These are phyloP conservation scores for Colletotrichum costaricense DNA, from an alignment of 2,329 filamentous ascomycete genomes.

Conservation along the genomic window DNA sequence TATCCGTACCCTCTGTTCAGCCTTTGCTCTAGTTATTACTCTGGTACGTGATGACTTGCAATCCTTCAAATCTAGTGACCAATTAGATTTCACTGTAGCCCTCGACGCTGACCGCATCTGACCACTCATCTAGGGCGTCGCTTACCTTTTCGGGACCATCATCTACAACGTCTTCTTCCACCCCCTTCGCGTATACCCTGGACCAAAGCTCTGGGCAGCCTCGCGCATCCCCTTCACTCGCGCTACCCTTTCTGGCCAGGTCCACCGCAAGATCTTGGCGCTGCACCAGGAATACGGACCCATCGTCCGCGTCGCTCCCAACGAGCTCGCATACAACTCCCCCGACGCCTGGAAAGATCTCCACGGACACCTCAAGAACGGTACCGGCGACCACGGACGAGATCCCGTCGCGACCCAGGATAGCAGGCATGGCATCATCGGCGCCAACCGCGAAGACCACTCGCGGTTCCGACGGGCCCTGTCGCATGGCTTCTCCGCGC, in stretches of 20 bases:
- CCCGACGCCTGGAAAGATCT: conserved; percentile 53
- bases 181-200: conserved; percentile 19
- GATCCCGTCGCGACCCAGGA: not conserved
- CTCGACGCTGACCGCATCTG: not conserved
- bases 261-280: conserved; percentile 40
- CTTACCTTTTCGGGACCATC: not conserved
- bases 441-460: conserved; percentile 36
- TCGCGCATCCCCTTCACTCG: not conserved
- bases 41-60: not conserved
- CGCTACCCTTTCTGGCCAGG: not conserved
- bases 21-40: not conserved
- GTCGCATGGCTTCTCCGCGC: conserved; percentile 43
- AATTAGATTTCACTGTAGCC: not conserved
- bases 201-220: conserved; percentile 29
- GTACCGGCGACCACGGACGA: conserved; percentile 1
- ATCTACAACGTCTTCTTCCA: conserved; percentile 22
- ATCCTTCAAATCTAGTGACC: not conserved
- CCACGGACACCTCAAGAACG: conserved; percentile 43
- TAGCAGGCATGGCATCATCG: conserved; percentile 33
- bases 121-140: not conserved
- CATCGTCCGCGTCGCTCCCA: conserved; percentile 58
- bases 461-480: conserved; percentile 38
- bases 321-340: conserved; percentile 58
- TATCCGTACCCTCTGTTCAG: not conserved
- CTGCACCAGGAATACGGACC: conserved; percentile 54